A percentile compares a stretch with the other conserved stretches of the same genome.
Evolutionary conservation across 1,284 basidiomycete genomes (phyloP).

Genomic region (Neonothopanus nambi): DNA sequence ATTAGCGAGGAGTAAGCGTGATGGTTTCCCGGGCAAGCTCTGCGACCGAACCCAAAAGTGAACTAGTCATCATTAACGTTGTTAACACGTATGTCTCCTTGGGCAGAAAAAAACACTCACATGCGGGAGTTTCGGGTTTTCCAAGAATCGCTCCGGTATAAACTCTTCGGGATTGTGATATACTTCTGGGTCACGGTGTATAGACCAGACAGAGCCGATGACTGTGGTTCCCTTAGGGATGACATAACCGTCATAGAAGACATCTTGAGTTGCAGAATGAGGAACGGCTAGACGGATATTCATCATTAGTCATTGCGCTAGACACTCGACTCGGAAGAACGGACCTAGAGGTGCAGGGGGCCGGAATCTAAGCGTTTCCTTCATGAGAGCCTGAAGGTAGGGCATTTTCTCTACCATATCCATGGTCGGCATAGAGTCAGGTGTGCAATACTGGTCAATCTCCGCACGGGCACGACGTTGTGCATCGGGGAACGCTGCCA

Average conservation of each 20-base stretch:
- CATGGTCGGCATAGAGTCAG: constrained; percentile 13
- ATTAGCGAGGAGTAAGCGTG: no score
- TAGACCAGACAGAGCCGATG: constrained; percentile 11
- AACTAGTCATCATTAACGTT: no score
- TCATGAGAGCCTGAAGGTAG: constrained; percentile 8
- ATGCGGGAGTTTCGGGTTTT: no score
- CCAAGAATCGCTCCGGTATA: constrained; percentile 9
- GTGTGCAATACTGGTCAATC: constrained; percentile 27
- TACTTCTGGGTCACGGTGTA: constrained; percentile 2
- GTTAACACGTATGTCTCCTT: no score
- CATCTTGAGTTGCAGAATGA: constrained; percentile 3
- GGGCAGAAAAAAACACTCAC: no score
- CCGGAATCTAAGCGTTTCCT: constrained; percentile 5
- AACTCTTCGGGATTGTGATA: constrained; percentile 9
- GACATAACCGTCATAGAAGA: no score
- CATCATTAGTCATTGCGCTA: neutral
- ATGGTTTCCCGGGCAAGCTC: no score
- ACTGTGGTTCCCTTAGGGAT: constrained; percentile 11
- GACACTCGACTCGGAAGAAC: neutral
- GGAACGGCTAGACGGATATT: constrained; percentile 9
- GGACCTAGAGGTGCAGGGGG: neutral
- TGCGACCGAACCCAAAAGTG: no score
- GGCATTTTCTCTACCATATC: constrained; percentile 6
- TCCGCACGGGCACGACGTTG: constrained; percentile 35
- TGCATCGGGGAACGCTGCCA: constrained; percentile 32